Base-by-base conservation (phyloP, 1,139 yeast genomes). In the Lodderomyces theae region DNA sequence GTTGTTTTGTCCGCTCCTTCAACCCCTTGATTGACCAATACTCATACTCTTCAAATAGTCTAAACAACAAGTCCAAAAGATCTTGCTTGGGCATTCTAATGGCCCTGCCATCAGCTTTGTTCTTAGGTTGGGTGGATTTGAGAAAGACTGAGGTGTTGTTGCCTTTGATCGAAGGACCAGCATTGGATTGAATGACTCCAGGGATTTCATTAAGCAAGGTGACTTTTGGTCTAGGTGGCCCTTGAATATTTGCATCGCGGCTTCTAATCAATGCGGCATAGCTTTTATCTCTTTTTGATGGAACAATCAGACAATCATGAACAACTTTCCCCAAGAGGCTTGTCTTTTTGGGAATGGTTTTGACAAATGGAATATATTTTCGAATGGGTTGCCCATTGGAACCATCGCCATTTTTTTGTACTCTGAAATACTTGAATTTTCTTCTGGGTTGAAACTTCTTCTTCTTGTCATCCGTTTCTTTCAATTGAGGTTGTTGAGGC, bases 11-110 rank as follows among this genome's bases (percentile, higher is more conserved):
- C 53, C 96, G 78, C 60, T 92, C 98, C 58, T 89, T 86, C 47
- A 92, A 71, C 29, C 97, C 97, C 63, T 89, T 89, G 74, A 92
- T 74, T 9, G 95, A 83, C 98, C 98, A 92, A 63, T 90, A 92
- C 58, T 92, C 97, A 61, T 86, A 89, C 61, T 90, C 95, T 60
- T 89, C 97, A 62, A 92, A 92, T 52, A 92, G 72, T 52, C 86
- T 76, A 76, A 94, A 92, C 49, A 92, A 69, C 52, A 87, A 67
- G 62, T 90, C 97, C 73, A 92, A 77, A 43, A 92, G 77, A 51
- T 89, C 97, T 62, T 87, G 88, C 68, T 87, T 83, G 31, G 96
- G 96, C 83, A 92, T 86, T 61, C 99, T 79, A 49, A 87, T 88
- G 29, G 97, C 95, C 58, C 95, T 83, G 40, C 94, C 94, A 51